These are phyloP conservation scores for Colletotrichum theobromicola DNA, from an alignment of 2,329 filamentous ascomycete species.

Conservation along the genomic window DNA sequence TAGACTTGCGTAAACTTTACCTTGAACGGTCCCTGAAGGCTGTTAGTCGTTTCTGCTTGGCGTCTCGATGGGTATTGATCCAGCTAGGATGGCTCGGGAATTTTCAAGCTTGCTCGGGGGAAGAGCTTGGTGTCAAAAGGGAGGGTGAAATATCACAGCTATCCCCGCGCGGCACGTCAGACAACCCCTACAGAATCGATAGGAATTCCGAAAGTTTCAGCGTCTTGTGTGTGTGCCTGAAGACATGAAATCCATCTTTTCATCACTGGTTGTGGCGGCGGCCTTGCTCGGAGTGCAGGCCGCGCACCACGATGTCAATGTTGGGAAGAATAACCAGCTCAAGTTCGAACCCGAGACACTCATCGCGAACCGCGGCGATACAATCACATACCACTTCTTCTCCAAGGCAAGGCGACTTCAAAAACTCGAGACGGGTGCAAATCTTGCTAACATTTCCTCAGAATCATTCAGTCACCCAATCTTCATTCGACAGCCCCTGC, in stretches of 20 bases:
- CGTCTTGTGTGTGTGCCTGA: neutral
- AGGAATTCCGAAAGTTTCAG: neutral
- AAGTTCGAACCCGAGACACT: conserved; percentile 42
- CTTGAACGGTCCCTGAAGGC: neutral
- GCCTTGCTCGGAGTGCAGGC: conserved; percentile 30
- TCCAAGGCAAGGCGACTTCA: conserved; percentile 30
- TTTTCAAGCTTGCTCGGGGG: neutral
- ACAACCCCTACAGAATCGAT: neutral
- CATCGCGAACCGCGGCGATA: conserved; percentile 38
- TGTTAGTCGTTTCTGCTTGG: neutral
- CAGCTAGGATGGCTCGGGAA: neutral
- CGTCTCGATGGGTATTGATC: neutral
- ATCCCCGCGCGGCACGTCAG: neutral
- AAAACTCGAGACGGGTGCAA: too few species aligned
- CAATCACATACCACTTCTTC: conserved; percentile 46
- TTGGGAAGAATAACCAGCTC: conserved; percentile 39
- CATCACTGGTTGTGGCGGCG: conserved; percentile 26
- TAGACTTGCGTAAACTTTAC: neutral
- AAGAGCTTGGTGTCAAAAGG: neutral
- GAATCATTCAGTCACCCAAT: conserved; percentile 47
- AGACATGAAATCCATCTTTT: conserved; percentile 29
- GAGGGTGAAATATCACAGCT: neutral
- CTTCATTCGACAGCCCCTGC: conserved; percentile 44
- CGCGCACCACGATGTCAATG: conserved; percentile 36
- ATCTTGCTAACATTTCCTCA: conserved; percentile 5